Base-by-base conservation (phyloP, 345 rosid species). In the Rhodomyrtus tomentosa region DNA sequence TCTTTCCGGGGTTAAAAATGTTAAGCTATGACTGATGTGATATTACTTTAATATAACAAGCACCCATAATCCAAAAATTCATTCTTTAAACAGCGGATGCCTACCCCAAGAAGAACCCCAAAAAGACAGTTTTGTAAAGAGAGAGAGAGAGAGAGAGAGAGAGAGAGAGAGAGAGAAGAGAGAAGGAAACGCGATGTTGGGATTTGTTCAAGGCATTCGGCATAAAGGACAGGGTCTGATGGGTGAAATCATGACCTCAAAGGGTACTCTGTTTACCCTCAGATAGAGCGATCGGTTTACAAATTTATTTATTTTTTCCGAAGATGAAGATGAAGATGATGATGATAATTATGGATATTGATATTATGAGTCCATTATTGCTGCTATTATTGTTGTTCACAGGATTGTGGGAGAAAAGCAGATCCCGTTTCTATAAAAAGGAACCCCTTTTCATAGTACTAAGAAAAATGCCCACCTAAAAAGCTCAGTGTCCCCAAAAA, bases 361-460 rank as follows among this genome's bases (percentile, higher is more conserved):
- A 80, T 82, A n/a, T 84, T 87, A 58, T 24, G 82, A 40, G 25
- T 68, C 76, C 18, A 68, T 68, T 32, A 68, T 68, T 32, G 76
- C 13, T 18, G 24, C 76, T 68, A 68, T 29, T 59, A 59, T 68
- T 18, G 76, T 32, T 68, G 76, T 38, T 68, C 76, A 21, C 76
- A 18, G 4, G 76, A 68, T 18, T 18, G 76, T 68, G 45, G 45
- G 45, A 36, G 10, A 68, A 91, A 92, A 87, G 93, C 89, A 90
- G 93, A 92, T 91, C 92, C 91, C 90, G 86, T 92, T 90, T 91
- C 92, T 90, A 88, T 88, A 89, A 92, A 90, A 89, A 84, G 95
- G 88, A 87, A 82, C 88, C 74, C 87, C 85, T 90, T 89, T 91
- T 87, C 88, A 87, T 86, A 86, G 91, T 89, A 81, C 94, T 85